These are phyloP conservation scores for Claviceps spartinae DNA, from an alignment of 2,329 filamentous ascomycete species.

Conservation along the genomic window DNA sequence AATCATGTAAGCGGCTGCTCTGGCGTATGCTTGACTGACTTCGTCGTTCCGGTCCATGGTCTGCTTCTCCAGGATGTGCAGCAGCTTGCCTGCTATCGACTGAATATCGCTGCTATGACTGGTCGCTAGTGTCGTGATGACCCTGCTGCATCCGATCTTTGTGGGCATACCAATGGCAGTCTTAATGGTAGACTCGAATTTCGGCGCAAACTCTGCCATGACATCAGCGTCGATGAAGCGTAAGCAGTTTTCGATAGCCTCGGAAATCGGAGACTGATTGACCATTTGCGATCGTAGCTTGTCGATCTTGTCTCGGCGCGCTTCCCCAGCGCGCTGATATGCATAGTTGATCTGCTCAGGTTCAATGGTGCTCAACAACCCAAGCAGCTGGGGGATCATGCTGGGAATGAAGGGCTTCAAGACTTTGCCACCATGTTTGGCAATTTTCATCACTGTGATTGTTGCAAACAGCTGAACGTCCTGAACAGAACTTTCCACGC, in stretches of 20 bases:
- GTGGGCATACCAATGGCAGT: slow-evolving; percentile 81
- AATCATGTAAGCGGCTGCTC: slow-evolving; percentile 73
- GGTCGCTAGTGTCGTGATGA: slow-evolving; percentile 74
- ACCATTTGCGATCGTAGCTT: slow-evolving; percentile 72
- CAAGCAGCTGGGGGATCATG: slow-evolving; percentile 69
- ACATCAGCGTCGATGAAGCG: slow-evolving; percentile 66
- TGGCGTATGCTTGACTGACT: slow-evolving; percentile 78
- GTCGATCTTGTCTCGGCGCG: slow-evolving; percentile 82
- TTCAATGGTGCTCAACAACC: slow-evolving; percentile 75
- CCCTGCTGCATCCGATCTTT: slow-evolving; percentile 79
- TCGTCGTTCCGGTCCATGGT: slow-evolving; percentile 88
- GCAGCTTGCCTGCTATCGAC: slow-evolving; percentile 60
- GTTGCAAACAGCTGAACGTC: slow-evolving; percentile 78
- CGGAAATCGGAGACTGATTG: slow-evolving; percentile 76
- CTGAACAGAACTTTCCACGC: slow-evolving; percentile 75
- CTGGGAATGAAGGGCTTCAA: slow-evolving; percentile 69
- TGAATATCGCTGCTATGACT: slow-evolving; percentile 63
- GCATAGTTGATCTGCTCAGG: slow-evolving; percentile 84
- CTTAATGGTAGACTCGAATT: slow-evolving; percentile 68
- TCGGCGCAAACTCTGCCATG: slow-evolving; percentile 61
- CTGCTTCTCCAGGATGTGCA: slow-evolving; percentile 66
- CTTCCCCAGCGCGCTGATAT: slow-evolving; percentile 76
- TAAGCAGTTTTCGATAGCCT: slow-evolving; percentile 79
- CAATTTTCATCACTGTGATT: slow-evolving; percentile 73
- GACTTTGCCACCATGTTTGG: slow-evolving; percentile 73